Evolutionary conservation across 148 eudicot genomes (phyloP).

Genomic region (Euryodendron excelsum): DNA sequence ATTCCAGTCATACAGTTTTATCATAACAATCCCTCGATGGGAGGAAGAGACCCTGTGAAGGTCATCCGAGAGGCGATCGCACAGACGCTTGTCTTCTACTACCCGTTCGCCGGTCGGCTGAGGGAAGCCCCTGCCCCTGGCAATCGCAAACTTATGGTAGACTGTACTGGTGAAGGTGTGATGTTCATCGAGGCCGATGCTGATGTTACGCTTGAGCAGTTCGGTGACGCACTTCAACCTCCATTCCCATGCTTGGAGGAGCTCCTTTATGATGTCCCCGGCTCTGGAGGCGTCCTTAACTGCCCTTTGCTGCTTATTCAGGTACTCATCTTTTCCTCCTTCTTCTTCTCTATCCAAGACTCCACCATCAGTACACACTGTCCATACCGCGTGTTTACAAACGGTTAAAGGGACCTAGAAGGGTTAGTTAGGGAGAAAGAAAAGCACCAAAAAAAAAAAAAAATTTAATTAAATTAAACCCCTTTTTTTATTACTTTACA

Average conservation of each 20-base stretch:
- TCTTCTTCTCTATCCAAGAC: too few species aligned
- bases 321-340: neutral
- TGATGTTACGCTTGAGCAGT: slow-evolving; percentile 16
- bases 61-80: slow-evolving; percentile 21
- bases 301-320: slow-evolving; percentile 23
- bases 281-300: slow-evolving; percentile 16
- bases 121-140: slow-evolving; percentile 20
- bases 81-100: slow-evolving; percentile 19
- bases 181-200: slow-evolving; percentile 25
- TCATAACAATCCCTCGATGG: neutral
- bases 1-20: slow-evolving; percentile 24
- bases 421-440: too few species aligned
- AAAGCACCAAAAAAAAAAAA: too few species aligned
- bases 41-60: slow-evolving; percentile 16
- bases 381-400: too few species aligned
- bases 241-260: slow-evolving; percentile 24
- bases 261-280: slow-evolving; percentile 20
- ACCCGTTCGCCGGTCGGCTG: slow-evolving; percentile 23
- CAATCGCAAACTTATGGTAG: slow-evolving; percentile 22
- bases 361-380: too few species aligned
- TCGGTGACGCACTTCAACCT: slow-evolving; percentile 27
- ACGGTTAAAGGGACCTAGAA: too few species aligned
- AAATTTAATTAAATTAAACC: too few species aligned
- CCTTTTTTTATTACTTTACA: too few species aligned
- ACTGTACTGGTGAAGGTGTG: slow-evolving; percentile 27